A percentile compares a stretch with the other conserved stretches of the same genome.
phyloP scores from a whole-genome alignment of 805 yeast genomes.

The Metschnikowia shivogae region DNA sequence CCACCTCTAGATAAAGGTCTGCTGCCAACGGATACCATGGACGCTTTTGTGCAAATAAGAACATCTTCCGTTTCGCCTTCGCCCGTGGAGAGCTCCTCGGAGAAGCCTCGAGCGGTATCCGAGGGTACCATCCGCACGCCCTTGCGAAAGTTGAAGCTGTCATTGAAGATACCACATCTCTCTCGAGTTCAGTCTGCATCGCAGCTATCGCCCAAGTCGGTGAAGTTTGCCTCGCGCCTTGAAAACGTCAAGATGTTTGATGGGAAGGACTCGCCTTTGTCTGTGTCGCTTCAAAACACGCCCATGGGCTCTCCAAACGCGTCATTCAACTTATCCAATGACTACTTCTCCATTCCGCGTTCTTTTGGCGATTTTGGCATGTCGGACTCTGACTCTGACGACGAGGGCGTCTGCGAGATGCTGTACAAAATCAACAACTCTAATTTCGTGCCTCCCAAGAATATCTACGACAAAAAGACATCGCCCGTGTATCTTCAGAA shows the following conservation, averaged over 20 bases:
- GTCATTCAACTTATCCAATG: conserved; percentile 12
- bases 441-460: conserved; percentile 16
- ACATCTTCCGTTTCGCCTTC: background rate
- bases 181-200: conserved; percentile 26
- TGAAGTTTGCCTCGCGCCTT: conserved; percentile 58
- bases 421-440: conserved; percentile 12
- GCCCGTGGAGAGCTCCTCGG: background rate
- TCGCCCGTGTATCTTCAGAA: conserved; percentile 33
- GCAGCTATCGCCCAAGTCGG: conserved; percentile 43
- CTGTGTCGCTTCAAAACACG: conserved; percentile 57
- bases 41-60: background rate
- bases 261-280: conserved; percentile 54
- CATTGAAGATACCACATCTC: conserved; percentile 21
- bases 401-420: conserved; percentile 16
- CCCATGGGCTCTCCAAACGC: conserved; percentile 38
- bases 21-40: background rate
- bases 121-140: conserved; percentile 9
- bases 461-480: conserved; percentile 15
- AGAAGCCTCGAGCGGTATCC: background rate
- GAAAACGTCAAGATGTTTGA: conserved; percentile 64
- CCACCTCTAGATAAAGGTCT: background rate
- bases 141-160: conserved; percentile 20
- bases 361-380: conserved; percentile 19
- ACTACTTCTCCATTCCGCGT: conserved; percentile 25
- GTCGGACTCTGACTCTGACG: conserved; percentile 17